Evolutionary conservation across 257 asterid species (phyloP), one percentile per base, ranked within the genome.

Genomic region (Coffea eugenioides): DNA sequence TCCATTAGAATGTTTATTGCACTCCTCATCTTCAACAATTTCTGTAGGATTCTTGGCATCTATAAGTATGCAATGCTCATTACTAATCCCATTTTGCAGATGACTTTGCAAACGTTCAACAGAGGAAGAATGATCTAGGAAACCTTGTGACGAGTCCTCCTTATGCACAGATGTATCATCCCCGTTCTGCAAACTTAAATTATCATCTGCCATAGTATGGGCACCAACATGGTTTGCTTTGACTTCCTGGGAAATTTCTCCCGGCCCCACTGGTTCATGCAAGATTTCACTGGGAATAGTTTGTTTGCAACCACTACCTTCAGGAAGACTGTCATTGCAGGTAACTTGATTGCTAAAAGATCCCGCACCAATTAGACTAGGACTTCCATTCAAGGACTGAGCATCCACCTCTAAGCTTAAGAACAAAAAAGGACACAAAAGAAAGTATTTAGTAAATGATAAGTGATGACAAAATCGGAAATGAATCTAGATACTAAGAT

Each of bases 321-420:
- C 86, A 81, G 83, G 77, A 57, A 71, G 54, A 81, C 70, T 48
- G 57, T 83, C 83, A 80, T 82, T 82, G 80, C 61, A 70, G 71
- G 82, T 77, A 73, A 73, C 80, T 62, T 48, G 41, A 12, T 75
- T 52, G n/a, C 75, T 84, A n/a, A 39, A 18, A 68, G 83, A 80
- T 73, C 79, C 89, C 31, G 46, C 25, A 67, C 65, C 68, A 80
- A 23, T 79, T 73, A 54, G 76, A 49, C 75, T 77, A 8, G 84
- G 68, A 79, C 82, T 85, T 78, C 78, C 91, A 78, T 86, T 89
- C 13, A 87, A 84, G 77, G 78, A 67, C 77, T 78, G 89, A 83
- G 86, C 80, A 76, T 88, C 97, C 82, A 79, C 88, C 87, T 92
- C 99, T 57, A 90, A 86, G 85, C 99, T 95, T 14, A n/a, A 61